Base-by-base conservation (phyloP, 257 asterid species). In the Petrea volubilis region DNA sequence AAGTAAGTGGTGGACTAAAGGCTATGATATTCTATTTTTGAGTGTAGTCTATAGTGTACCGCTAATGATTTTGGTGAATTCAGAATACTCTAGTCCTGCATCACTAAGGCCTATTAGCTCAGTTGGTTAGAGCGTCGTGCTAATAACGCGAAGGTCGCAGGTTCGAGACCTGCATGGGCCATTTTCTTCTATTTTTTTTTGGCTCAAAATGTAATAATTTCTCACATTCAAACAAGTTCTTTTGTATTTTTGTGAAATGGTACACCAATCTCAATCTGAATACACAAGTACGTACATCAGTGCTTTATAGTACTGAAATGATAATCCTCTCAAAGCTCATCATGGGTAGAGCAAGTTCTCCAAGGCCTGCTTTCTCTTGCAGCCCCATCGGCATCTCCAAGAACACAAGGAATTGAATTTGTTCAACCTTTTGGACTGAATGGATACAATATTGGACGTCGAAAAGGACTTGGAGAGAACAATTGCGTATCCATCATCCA, bases 401-500 rank as follows among this genome's bases (percentile, higher is more conserved):
- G 89, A 79, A 71, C 93, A 89, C 57, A 78, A 23, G 68, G 91
- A 81, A 62, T 89, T 86, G 83, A 86, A 86, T 27, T 70, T 65
- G 31, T 65, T 60, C 13, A 89, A 69, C 80, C 88, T 86, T 33
- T 55, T 81, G 3, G 96, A 86, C n/a, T 86, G 93, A 68, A 81
- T 81, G 60, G 89, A 81, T 17, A 89, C 67, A 55, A 86, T 75
- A 34, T 78, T 74, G 3, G 89, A 67, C 3, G 84, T 80, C 0
- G 91, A 83, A n/a, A 79, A 76, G 17, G 84, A 78, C 63, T 85
- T 86, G 14, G 93, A 76, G 28, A 89, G 89, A 68, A 89, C 86
- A 57, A 89, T 10, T 38, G 96, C 96, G 49, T 91, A 91, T 14
- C 98, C 98, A 44, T 91, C 97, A 46, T 94, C 98, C 98, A 91